These are phyloP conservation scores for Arthrobotrys megalospora DNA, from an alignment of 2,329 filamentous ascomycete species.

Conservation along the genomic window DNA sequence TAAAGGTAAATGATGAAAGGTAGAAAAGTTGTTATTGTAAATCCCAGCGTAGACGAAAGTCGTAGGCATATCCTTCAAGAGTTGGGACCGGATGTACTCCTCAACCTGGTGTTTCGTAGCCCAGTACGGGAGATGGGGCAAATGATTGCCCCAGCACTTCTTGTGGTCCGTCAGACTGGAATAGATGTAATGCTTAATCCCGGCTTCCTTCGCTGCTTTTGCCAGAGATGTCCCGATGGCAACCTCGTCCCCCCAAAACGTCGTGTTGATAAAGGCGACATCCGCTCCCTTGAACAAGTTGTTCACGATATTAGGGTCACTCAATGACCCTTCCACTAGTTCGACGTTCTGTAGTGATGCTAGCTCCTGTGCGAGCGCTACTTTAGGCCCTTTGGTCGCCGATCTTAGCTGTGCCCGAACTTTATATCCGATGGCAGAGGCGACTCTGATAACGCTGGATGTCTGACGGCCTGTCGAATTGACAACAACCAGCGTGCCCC, in stretches of 20 bases:
- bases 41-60: constrained; percentile 98
- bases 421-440: constrained; percentile 91
- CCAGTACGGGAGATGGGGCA: constrained; percentile 92
- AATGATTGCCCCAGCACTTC: constrained; percentile 77
- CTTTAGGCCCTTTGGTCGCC: constrained; percentile 71
- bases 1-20: constrained; percentile 78
- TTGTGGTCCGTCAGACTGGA: constrained; percentile 97
- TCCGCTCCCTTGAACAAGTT: constrained; percentile 87
- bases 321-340: constrained; percentile 76
- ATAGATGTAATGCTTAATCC: constrained; percentile 93
- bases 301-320: constrained; percentile 80
- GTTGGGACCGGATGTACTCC: constrained; percentile 86
- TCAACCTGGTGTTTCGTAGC: constrained; percentile 92
- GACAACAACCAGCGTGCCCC: constrained; percentile 84
- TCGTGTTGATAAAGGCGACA: constrained; percentile 97
- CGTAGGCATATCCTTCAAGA: constrained; percentile 75
- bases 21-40: constrained; percentile 99
- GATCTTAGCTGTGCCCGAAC: constrained; percentile 88
- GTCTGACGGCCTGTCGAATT: constrained; percentile 97
- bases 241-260: constrained; percentile 83
- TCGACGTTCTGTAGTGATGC: constrained; percentile 82
- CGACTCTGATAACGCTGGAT: constrained; percentile 93
- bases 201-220: constrained; percentile 86
- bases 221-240: constrained; percentile 89
- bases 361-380: constrained; percentile 88